Evolutionary conservation across 345 rosid genomes (phyloP).

Genomic region (Trapa incisa): DNA sequence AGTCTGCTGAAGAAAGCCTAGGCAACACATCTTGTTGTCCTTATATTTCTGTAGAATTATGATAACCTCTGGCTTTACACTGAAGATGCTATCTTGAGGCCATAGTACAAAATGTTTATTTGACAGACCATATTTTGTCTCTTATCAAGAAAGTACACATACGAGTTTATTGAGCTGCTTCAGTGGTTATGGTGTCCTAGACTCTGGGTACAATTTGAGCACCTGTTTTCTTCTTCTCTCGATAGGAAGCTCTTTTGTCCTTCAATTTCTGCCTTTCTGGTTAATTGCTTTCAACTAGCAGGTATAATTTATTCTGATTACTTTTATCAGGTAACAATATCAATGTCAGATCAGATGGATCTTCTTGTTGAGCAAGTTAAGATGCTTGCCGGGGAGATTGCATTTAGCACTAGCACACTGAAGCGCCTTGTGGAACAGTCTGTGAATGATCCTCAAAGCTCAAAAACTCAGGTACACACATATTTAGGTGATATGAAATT

Average conservation of each 20-base stretch:
- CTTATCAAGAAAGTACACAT: neutral
- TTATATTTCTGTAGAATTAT: neutral
- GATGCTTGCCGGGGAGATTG: slow-evolving; percentile 98
- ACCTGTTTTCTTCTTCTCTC: neutral
- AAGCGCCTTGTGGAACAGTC: slow-evolving; percentile 94
- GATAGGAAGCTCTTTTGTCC: neutral
- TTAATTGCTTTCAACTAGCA: neutral
- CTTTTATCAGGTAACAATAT: slow-evolving; percentile 41
- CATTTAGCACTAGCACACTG: slow-evolving; percentile 81
- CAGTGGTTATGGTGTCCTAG: neutral
- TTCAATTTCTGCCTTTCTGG: neutral
- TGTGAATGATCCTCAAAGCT: slow-evolving; percentile 68
- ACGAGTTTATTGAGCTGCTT: neutral
- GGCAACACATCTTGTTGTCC: neutral
- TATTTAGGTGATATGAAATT: neutral
- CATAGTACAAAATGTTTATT: neutral
- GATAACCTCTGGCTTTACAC: neutral
- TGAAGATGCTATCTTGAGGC: neutral
- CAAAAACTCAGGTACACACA: slow-evolving; percentile 52
- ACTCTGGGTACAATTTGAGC: neutral
- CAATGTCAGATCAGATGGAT: slow-evolving; percentile 80
- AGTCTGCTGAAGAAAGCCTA: neutral
- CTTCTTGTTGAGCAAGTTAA: slow-evolving; percentile 97
- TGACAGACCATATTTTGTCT: neutral
- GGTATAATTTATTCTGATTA: neutral